A percentile compares a stretch with the other conserved stretches of the same genome.
Conservation (phyloP, 176 grass and related monocot species). For the Avena eriantha region DNA sequence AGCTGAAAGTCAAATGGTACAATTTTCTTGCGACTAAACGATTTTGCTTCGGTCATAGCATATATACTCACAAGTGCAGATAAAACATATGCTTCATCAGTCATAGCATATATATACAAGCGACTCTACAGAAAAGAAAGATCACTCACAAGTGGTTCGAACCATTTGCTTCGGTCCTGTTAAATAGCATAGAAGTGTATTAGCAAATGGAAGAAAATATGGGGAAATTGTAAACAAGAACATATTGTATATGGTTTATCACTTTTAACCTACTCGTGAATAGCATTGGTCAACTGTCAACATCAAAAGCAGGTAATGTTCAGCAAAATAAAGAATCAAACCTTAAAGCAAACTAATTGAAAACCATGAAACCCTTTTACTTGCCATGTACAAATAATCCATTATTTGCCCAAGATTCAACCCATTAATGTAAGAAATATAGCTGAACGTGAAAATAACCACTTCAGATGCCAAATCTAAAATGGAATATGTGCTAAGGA, state of each 20-base stretch:
- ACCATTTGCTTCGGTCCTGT: slow-evolving; percentile 91
- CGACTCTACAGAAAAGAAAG: slow-evolving; percentile 32
- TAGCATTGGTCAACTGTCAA: slow-evolving; percentile 15
- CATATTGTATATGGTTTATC: slow-evolving; percentile 17
- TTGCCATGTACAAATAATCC: neutral
- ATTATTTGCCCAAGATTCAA: slow-evolving; percentile 19
- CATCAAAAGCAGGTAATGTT: neutral
- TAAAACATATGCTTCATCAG: slow-evolving; percentile 12
- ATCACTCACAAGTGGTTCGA: slow-evolving; percentile 71
- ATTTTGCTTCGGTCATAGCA: slow-evolving; percentile 13
- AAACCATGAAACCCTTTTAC: slow-evolving; percentile 11
- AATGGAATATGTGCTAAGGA: neutral
- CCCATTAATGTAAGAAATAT: slow-evolving; percentile 13
- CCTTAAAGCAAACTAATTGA: slow-evolving; percentile 16
- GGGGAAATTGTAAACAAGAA: slow-evolving; percentile 26
- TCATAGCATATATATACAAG: slow-evolving; percentile 27
- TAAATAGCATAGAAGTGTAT: slow-evolving; percentile 48
- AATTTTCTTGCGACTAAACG: slow-evolving; percentile 18
- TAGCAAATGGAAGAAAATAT: slow-evolving; percentile 42
- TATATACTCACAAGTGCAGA: slow-evolving; percentile 31
- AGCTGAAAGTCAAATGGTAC: slow-evolving; percentile 19
- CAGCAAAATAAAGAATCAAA: slow-evolving; percentile 23
- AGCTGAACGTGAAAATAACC: neutral
- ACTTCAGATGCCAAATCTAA: neutral
- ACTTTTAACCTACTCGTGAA: slow-evolving; percentile 4